Base-by-base conservation (phyloP, 2,329 filamentous ascomycete species). In the Fusarium concolor region DNA sequence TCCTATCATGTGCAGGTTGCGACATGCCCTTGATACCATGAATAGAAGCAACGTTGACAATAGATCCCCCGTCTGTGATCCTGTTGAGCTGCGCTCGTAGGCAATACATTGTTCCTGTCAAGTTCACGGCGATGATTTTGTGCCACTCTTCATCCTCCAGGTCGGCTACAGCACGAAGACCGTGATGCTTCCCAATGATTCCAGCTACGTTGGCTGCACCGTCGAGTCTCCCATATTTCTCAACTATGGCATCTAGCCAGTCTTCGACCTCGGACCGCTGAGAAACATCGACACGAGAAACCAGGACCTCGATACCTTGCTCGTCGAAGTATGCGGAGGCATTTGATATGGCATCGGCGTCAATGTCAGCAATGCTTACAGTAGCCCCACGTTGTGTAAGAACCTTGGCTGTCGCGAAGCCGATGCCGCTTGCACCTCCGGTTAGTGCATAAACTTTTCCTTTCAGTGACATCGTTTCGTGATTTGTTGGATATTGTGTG, bases 181-280 rank as follows among this genome's bases (percentile, higher is more conserved):
- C 79, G 59, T 84, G 81, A 45, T 80, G 75, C 66, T 79, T 79
- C 44, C 82, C 83, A 65, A 84, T 83, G 42, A 86, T 78, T 14
- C 85, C 84, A 6, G 87, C 87, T 10, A 86, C 79, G 54, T 89
- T 88, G 12, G 83, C 85, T 20, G 85, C 84, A 6, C 85, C 83
- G 68, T 87, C 83, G 10, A 88, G 79, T 51, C 81, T 81, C 6
- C 86, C 86, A 52, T 85, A 85, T 31, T 78, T 78, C n/a, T 77
- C 68, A n/a, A 87, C 74, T 12, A 82, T 80, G 46, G 73, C 75
- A 9, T 77, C 75, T 45, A 86, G 81, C 85, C 85, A 87, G 20
- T 71, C 70, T 29, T 88, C 83, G 11, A 87, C 85, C 28, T 85
- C 77, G 7, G 75, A 70, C 47, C 79, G 78, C 52, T 81, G 79